Conservation (phyloP, 2,329 filamentous ascomycete species). For the Onygenales sp. region DNA sequence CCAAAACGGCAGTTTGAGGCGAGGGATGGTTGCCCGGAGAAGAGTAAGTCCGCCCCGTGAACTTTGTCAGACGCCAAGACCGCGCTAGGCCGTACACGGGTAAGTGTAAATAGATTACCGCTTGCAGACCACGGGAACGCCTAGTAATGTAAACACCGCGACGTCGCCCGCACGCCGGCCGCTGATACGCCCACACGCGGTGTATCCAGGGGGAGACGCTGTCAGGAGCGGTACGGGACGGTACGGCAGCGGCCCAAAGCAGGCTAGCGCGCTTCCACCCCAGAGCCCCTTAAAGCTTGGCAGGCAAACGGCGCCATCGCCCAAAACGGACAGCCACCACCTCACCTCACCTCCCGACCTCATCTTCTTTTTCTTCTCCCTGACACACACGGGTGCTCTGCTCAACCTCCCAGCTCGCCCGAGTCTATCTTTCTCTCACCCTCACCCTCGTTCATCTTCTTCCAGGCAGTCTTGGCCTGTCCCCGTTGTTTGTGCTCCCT, state of each 20-base stretch:
- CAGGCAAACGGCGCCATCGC: too few species aligned
- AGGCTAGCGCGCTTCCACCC: neutral
- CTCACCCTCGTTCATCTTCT: slow-evolving; percentile 6
- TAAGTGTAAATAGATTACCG: neutral
- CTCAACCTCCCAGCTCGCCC: slow-evolving; percentile 13
- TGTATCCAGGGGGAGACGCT: too few species aligned
- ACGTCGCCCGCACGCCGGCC: too few species aligned
- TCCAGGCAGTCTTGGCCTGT: neutral
- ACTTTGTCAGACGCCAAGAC: neutral
- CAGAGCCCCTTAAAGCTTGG: neutral
- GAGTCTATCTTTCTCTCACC: slow-evolving; percentile 11
- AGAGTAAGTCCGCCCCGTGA: neutral
- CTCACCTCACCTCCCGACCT: slow-evolving; percentile 1
- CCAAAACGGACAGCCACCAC: neutral
- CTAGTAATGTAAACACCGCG: neutral
- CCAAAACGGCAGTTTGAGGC: neutral
- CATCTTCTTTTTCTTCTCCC: neutral
- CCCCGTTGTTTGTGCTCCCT: neutral
- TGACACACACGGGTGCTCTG: neutral
- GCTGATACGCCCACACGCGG: too few species aligned
- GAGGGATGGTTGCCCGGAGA: neutral
- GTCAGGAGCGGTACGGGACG: too few species aligned
- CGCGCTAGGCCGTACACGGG: neutral
- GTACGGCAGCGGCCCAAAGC: neutral
- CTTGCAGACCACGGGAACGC: neutral